Conservation (phyloP, 2,329 filamentous ascomycete genomes). For the Penicillium occitanis region DNA sequence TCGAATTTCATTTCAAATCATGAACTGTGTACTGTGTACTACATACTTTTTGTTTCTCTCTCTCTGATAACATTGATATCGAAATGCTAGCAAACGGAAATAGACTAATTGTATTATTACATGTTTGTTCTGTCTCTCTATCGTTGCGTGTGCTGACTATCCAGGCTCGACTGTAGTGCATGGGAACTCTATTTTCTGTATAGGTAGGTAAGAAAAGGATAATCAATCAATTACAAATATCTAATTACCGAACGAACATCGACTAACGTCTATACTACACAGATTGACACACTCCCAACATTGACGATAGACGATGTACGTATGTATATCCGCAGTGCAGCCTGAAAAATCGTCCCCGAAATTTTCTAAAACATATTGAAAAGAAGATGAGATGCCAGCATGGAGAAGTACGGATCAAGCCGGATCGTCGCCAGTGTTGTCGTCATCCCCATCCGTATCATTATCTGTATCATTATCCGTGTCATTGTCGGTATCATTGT, state of each 20-base stretch:
- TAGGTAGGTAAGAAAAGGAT: background rate
- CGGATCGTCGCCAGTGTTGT: background rate
- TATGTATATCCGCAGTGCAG: background rate
- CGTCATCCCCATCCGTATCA: background rate
- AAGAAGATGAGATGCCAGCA: too few species aligned
- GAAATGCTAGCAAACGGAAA: background rate
- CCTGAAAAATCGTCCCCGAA: background rate
- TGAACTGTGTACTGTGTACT: slow-evolving; percentile 2
- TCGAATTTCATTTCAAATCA: background rate
- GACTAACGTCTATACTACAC: background rate
- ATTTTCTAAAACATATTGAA: background rate
- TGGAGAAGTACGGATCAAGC: background rate
- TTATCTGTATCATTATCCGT: too few species aligned
- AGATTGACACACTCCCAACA: background rate
- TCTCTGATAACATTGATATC: background rate
- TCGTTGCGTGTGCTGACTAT: too few species aligned
- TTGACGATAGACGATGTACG: background rate
- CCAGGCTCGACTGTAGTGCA: too few species aligned
- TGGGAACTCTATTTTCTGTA: too few species aligned
- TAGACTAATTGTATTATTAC: slow-evolving; percentile 11
- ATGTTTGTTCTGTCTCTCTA: background rate
- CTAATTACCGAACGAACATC: background rate
- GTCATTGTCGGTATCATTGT: too few species aligned
- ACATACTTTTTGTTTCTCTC: background rate
- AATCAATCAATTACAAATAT: background rate